A percentile compares a stretch with the other conserved stretches of the same genome.
phyloP scores from a whole-genome alignment of 2,329 filamentous ascomycete species.

The Fragosphaeria purpurea region DNA sequence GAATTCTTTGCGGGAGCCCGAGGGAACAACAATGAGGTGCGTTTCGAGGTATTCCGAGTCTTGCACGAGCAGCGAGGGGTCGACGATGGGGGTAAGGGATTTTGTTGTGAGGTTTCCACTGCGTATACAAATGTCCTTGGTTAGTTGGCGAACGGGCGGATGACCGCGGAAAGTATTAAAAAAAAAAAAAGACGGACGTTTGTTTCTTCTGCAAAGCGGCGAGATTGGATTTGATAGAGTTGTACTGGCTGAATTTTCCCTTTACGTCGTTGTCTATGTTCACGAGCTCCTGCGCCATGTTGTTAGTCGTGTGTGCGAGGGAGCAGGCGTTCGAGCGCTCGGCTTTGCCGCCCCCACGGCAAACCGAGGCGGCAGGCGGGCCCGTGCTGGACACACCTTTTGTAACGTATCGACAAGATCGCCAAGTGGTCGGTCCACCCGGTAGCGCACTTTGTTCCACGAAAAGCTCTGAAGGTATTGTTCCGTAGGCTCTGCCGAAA shows the following conservation, averaged over 20 bases:
- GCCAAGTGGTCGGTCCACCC: slow-evolving; percentile 78
- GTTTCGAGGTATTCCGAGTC: slow-evolving; percentile 97
- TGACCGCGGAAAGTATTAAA: neutral
- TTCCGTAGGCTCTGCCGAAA: slow-evolving; percentile 72
- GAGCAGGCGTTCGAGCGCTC: no score
- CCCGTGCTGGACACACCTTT: slow-evolving; percentile 46
- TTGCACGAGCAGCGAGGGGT: slow-evolving; percentile 68
- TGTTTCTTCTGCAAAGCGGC: slow-evolving; percentile 75
- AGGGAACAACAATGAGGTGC: slow-evolving; percentile 82
- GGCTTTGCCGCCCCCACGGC: no score
- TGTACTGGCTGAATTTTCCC: slow-evolving; percentile 89
- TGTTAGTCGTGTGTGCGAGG: no score
- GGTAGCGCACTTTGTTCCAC: slow-evolving; percentile 98
- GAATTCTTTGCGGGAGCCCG: slow-evolving; percentile 74
- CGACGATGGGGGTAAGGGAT: slow-evolving; percentile 80
- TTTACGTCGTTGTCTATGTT: slow-evolving; percentile 96
- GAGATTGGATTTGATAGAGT: slow-evolving; percentile 76
- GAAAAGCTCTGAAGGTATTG: slow-evolving; percentile 81
- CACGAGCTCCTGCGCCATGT: slow-evolving; percentile 57
- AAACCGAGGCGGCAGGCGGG: no score
- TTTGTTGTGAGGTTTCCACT: slow-evolving; percentile 91
- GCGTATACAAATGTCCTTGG: neutral
- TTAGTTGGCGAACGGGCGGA: no score
- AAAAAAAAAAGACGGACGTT: slow-evolving; percentile 46
- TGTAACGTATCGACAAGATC: slow-evolving; percentile 82